These are phyloP conservation scores for Catharanthus roseus DNA, from an alignment of 257 asterid genomes.

Conservation along the genomic window DNA sequence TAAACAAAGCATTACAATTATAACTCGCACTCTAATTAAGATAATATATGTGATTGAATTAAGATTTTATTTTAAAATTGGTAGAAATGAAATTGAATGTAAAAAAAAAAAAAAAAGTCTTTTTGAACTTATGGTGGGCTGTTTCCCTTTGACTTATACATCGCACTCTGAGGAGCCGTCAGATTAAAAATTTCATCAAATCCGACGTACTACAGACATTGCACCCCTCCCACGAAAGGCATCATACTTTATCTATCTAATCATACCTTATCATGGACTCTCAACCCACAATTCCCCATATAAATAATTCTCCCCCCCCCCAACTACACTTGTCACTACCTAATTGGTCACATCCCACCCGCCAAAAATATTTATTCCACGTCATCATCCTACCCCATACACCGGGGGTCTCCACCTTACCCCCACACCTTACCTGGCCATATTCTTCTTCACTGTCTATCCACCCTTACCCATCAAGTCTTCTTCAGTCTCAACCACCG, in stretches of 20 bases:
- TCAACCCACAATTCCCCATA: background rate
- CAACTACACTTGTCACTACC: slow-evolving; percentile 15
- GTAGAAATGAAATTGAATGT: too few species aligned
- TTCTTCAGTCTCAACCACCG: slow-evolving; percentile 10
- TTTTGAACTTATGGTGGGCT: background rate
- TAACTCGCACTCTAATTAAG: too few species aligned
- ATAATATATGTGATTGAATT: too few species aligned
- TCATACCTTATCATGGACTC: slow-evolving; percentile 10
- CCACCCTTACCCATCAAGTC: slow-evolving; percentile 5
- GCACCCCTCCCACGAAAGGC: slow-evolving; percentile 40
- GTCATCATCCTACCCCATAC: slow-evolving; percentile 18
- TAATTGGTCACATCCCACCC: slow-evolving; percentile 10
- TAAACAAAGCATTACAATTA: too few species aligned
- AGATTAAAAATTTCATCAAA: background rate
- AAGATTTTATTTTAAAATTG: too few species aligned
- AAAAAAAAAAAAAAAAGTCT: too few species aligned
- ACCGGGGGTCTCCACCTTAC: too few species aligned
- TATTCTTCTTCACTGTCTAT: too few species aligned
- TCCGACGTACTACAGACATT: slow-evolving; percentile 23
- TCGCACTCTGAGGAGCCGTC: background rate
- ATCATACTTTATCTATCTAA: slow-evolving; percentile 19
- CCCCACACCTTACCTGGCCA: too few species aligned
- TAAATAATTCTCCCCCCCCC: too few species aligned
- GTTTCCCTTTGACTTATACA: background rate
- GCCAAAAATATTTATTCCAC: slow-evolving; percentile 9